These are phyloP conservation scores for Globisporangium megalacanthum DNA, from an alignment of 352 stramenopile genomes.

Conservation along the genomic window DNA sequence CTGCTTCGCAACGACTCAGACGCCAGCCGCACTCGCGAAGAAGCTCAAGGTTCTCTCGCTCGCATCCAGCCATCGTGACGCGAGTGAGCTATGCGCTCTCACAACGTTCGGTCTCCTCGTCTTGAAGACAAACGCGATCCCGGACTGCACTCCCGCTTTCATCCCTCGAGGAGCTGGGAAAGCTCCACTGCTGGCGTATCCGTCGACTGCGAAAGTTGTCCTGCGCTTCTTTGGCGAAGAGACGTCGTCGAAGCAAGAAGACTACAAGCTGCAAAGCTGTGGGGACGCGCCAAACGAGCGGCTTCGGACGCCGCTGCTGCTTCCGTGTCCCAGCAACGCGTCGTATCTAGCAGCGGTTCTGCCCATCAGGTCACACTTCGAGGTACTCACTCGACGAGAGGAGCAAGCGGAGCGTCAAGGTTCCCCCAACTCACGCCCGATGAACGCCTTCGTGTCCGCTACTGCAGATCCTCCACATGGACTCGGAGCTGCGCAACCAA, in stretches of 20 bases:
- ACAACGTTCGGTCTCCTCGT: slow-evolving; percentile 54
- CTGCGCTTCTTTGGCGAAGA: slow-evolving; percentile 50
- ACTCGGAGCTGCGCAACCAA: slow-evolving; percentile 57
- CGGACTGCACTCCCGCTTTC: slow-evolving; percentile 25
- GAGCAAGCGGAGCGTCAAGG: background rate
- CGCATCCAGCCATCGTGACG: slow-evolving; percentile 25
- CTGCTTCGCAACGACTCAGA: background rate
- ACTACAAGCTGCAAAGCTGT: slow-evolving; percentile 45
- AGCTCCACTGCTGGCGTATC: slow-evolving; percentile 40
- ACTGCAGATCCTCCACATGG: slow-evolving; percentile 54
- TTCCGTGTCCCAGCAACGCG: slow-evolving; percentile 27
- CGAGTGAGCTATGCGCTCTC: slow-evolving; percentile 40
- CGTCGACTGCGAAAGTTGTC: slow-evolving; percentile 27
- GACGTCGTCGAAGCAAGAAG: slow-evolving; percentile 44
- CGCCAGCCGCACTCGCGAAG: slow-evolving; percentile 22
- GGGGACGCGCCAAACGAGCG: slow-evolving; percentile 34
- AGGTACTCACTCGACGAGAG: slow-evolving; percentile 25
- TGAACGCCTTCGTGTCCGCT: background rate
- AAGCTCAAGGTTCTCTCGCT: slow-evolving; percentile 53
- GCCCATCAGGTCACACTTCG: slow-evolving; percentile 42
- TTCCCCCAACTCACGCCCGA: background rate
- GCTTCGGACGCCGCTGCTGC: slow-evolving; percentile 28
- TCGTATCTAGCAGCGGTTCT: slow-evolving; percentile 41
- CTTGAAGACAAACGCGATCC: slow-evolving; percentile 29
- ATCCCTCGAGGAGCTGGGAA: slow-evolving; percentile 34